These are phyloP conservation scores for Capronia americana DNA, from an alignment of 2,329 filamentous ascomycete genomes.

Conservation along the genomic window DNA sequence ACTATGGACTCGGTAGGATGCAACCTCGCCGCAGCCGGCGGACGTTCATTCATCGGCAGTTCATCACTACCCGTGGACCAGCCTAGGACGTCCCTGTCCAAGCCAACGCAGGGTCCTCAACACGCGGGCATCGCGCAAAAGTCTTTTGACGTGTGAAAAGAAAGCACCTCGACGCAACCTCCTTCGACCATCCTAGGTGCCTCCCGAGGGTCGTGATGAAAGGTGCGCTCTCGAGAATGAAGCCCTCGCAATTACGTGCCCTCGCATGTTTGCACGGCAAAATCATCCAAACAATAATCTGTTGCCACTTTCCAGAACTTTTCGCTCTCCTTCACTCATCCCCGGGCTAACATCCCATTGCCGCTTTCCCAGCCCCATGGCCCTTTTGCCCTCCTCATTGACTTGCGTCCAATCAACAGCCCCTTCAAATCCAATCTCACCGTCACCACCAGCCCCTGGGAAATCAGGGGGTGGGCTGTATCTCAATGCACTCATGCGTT, in stretches of 20 bases:
- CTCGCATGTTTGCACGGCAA: neutral
- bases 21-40: neutral
- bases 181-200: too few relatives aligned
- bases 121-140: neutral
- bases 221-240: neutral
- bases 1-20: neutral
- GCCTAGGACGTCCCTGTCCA: neutral
- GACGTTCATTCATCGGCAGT: neutral
- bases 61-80: neutral
- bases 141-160: neutral
- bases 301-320: conserved; percentile 60
- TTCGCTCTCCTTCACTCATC: conserved; percentile 59
- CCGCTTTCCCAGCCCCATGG: conserved; percentile 60
- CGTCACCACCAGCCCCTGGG: conserved; percentile 60
- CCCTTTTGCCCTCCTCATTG: conserved; percentile 56
- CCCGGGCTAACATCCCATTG: conserved; percentile 57
- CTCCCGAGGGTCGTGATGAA: neutral
- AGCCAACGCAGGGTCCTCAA: neutral
- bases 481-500: conserved; percentile 72
- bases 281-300: conserved; percentile 56
- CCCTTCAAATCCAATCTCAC: conserved; percentile 50
- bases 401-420: conserved; percentile 49
- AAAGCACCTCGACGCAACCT: neutral
- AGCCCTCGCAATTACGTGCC: neutral
- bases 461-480: conserved; percentile 75